Base-by-base conservation (phyloP, 129 eudicot species). In the Ambrosia trifida region DNA sequence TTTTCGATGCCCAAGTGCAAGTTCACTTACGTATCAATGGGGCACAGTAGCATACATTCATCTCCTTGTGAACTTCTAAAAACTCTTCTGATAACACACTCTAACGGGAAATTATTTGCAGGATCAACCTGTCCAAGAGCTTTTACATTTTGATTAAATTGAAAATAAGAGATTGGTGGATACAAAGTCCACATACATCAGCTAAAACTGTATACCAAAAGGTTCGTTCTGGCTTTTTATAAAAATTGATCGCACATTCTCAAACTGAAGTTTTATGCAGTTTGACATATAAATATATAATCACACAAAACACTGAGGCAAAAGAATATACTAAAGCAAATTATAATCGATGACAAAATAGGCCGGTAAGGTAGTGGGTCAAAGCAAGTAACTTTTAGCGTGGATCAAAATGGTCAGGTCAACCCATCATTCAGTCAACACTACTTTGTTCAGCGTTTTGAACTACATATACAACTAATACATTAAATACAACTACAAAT, bases 21-120 rank as follows among this genome's bases (percentile, higher is more conserved):
- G 13, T 45, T 20, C 30, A 84, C 97, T 89, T 84, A 94, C 98
- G 74, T 90, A 69, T 94, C 98, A 78, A 87, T 86, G 62, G 98
- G 98, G 77, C 96, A 94, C 40, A 94, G 85, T 40, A 94, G 86
- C 93, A 94, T 76, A 64, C 97, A 94, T 24, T 94, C 98, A 65
- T 89, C 96, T 35, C 97, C 98, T 68, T 75, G 81, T 73, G 95
- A 82, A 75, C 85, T 94, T 82, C 71, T 85, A 75, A 94, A 94
- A 17, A 90, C 90, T 61, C 98, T 83, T 76, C 98, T 85, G 73
- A 94, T 88, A 64, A 90, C 76, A 78, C 98, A 94, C 64, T 94
- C 98, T 70, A 94, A 76, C 46, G 93, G 97, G 43, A 79, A 78
- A 78, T 85, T 94, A 67, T 85, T 90, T 67, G 93, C 68, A 63